A percentile compares a stretch with the other conserved stretches of the same genome.
These are phyloP conservation scores for Suhomyces maxii DNA, from an alignment of 1,139 yeast species.

Conservation along the genomic window DNA sequence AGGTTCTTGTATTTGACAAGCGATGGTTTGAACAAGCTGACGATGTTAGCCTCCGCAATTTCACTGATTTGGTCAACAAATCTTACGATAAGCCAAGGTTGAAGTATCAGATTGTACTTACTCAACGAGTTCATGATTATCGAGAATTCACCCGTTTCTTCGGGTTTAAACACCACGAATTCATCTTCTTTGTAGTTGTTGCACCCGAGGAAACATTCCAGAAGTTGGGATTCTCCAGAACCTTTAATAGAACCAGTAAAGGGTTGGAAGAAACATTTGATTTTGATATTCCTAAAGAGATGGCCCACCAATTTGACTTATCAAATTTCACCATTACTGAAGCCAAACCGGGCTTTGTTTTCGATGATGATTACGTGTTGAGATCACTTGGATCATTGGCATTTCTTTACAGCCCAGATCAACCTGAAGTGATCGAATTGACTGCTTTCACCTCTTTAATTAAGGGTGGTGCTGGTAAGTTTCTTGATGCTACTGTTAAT, in stretches of 20 bases:
- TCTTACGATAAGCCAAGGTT: conserved; percentile 50
- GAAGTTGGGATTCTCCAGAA: conserved; percentile 7
- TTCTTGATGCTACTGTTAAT: conserved; percentile 30
- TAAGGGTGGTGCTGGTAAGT: conserved; percentile 38
- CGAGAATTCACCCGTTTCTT: conserved; percentile 23
- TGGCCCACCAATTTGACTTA: conserved; percentile 12
- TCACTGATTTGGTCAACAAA: conserved; percentile 38
- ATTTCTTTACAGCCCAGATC: conserved; percentile 9
- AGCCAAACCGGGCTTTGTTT: conserved; percentile 20
- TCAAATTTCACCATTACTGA: not conserved
- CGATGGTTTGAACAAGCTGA: conserved; percentile 1
- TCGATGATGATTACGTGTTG: conserved; percentile 18
- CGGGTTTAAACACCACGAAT: conserved; percentile 24
- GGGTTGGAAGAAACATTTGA: conserved; percentile 21
- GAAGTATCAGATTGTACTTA: conserved; percentile 42
- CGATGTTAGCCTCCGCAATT: conserved; percentile 12
- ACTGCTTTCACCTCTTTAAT: conserved; percentile 56
- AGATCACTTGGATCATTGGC: conserved; percentile 49
- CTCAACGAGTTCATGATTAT: conserved; percentile 39
- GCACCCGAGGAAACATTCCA: conserved; percentile 25
- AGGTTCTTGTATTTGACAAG: not conserved
- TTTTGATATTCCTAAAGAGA: conserved; percentile 32
- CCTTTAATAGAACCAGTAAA: conserved; percentile 19
- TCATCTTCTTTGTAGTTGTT: conserved; percentile 27
- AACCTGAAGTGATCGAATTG: conserved; percentile 32